These are phyloP conservation scores for Pyrenophora tritici-repentis DNA, from an alignment of 2,329 filamentous ascomycete species.

Conservation along the genomic window DNA sequence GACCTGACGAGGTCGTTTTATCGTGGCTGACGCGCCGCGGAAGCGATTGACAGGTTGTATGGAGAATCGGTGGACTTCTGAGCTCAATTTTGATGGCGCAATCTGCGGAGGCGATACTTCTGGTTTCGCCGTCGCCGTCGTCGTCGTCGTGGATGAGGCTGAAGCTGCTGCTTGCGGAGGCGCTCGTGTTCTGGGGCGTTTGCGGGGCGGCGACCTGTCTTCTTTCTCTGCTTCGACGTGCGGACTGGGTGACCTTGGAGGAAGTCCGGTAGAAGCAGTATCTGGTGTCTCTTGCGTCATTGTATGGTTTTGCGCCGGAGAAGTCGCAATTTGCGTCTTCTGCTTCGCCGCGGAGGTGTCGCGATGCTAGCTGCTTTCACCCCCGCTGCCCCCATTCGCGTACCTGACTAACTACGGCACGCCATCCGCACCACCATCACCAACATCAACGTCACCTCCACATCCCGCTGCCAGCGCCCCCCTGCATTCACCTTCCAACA, in stretches of 20 bases:
- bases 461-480: not conserved
- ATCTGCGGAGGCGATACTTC: not conserved
- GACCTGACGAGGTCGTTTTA: slow-evolving; percentile 70
- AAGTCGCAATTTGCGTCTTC: not conserved
- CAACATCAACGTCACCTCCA: slow-evolving; percentile 4
- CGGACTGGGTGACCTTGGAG: slow-evolving; percentile 10
- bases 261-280: not conserved
- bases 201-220: slow-evolving; percentile 31
- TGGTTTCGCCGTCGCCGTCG: not conserved
- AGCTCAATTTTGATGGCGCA: not conserved
- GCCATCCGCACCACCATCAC: slow-evolving; percentile 9
- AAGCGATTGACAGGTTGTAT: slow-evolving; percentile 43
- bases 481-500: not conserved
- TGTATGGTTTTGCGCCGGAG: not conserved
- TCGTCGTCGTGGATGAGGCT: not conserved
- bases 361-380: not conserved
- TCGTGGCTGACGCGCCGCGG: slow-evolving; percentile 40
- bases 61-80: slow-evolving; percentile 27
- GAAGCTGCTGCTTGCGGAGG: slow-evolving; percentile 29
- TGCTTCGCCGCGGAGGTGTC: slow-evolving; percentile 5
- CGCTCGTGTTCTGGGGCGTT: slow-evolving; percentile 42
- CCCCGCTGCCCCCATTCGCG: not conserved
- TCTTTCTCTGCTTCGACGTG: slow-evolving; percentile 11
- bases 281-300: not conserved
- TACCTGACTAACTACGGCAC: slow-evolving; percentile 18